Percentiles rank a stretch among this genome's conserved stretches.
Evolutionary conservation across 1,284 basidiomycete genomes (phyloP).

Genomic region (Fomitopsis palustris): DNA sequence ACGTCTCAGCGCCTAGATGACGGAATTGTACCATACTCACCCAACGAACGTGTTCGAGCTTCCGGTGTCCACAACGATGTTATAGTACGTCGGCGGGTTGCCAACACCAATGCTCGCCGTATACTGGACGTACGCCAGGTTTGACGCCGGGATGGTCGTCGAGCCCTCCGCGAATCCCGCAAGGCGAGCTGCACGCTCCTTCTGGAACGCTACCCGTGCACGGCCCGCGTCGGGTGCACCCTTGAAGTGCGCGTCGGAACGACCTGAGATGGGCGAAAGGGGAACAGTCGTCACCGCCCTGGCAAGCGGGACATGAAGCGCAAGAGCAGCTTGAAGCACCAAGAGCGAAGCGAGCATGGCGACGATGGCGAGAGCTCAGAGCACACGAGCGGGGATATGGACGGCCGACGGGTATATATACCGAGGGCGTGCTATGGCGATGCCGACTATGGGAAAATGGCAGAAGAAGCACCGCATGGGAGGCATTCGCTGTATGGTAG

Average conservation of each 20-base stretch:
- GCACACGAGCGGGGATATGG: neutral
- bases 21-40: neutral
- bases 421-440: neutral
- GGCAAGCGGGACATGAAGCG: neutral
- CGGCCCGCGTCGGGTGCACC: slow-evolving; percentile 8
- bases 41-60: slow-evolving; percentile 10
- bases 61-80: slow-evolving; percentile 55
- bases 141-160: slow-evolving; percentile 9
- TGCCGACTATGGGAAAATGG: neutral
- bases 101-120: slow-evolving; percentile 55
- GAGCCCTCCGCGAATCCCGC: neutral
- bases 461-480: neutral
- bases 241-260: slow-evolving; percentile 5
- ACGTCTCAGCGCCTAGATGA: neutral
- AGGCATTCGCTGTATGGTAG: neutral
- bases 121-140: slow-evolving; percentile 47
- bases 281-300: slow-evolving; percentile 2
- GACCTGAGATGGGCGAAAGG: slow-evolving; percentile 4
- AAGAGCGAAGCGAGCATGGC: neutral
- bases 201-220: neutral
- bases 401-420: neutral
- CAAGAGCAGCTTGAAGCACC: neutral
- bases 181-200: slow-evolving; percentile 10
- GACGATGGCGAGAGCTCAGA: neutral
- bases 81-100: slow-evolving; percentile 55